Conservation (phyloP, 2,329 filamentous ascomycete genomes). For the Calonectria pseudoturangicola region DNA sequence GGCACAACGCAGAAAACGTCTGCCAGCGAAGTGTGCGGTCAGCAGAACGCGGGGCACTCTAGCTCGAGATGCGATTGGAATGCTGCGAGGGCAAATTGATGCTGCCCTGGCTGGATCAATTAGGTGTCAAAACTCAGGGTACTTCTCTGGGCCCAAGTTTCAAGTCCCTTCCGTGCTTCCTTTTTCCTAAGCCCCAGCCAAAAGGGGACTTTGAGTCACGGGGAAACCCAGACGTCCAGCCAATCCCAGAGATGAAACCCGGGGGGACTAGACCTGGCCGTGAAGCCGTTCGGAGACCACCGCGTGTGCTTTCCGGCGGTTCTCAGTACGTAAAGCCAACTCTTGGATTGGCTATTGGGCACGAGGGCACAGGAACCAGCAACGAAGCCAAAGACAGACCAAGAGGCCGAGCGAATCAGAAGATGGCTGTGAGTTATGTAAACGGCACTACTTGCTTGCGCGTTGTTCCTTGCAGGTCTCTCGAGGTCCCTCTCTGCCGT, state of each 20-base stretch:
- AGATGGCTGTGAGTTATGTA: slow-evolving; percentile 36
- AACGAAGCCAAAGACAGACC: slow-evolving; percentile 32
- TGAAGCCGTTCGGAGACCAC: slow-evolving; percentile 50
- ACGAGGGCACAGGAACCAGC: slow-evolving; percentile 45
- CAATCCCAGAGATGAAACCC: slow-evolving; percentile 50
- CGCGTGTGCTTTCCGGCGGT: slow-evolving; percentile 48
- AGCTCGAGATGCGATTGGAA: slow-evolving; percentile 28
- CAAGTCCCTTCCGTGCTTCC: slow-evolving; percentile 28
- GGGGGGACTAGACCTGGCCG: slow-evolving; percentile 42
- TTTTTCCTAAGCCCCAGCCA: slow-evolving; percentile 28
- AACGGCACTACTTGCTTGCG: slow-evolving; percentile 48
- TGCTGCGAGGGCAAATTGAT: background rate
- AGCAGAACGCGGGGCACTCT: background rate
- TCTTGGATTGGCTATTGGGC: slow-evolving; percentile 51
- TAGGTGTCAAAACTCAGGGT: slow-evolving; percentile 18
- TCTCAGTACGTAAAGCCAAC: slow-evolving; percentile 55
- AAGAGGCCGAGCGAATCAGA: slow-evolving; percentile 49
- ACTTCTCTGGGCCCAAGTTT: slow-evolving; percentile 13
- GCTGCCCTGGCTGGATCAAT: background rate
- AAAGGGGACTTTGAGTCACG: slow-evolving; percentile 17
- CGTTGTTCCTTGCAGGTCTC: slow-evolving; percentile 54
- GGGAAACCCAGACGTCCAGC: slow-evolving; percentile 39
- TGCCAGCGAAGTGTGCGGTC: slow-evolving; percentile 9
- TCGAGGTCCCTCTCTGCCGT: slow-evolving; percentile 37
- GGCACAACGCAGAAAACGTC: background rate